Conservation (phyloP, 257 asterid genomes). For the Solanum raphanifolium region DNA sequence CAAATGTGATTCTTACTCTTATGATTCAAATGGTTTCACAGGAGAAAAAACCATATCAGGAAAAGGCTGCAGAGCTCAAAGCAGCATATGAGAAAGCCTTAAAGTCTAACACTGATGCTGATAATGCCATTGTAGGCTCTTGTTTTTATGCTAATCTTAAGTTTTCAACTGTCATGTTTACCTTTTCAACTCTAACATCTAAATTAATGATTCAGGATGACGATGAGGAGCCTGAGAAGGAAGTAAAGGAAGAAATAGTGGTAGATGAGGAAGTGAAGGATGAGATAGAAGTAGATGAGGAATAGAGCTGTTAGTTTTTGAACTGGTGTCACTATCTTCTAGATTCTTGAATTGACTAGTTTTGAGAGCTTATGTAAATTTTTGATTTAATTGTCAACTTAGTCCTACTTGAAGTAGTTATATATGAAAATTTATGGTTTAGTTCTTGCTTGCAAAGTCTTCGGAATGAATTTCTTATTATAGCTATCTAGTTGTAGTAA, state of each 20-base stretch:
- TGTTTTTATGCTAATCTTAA: background rate
- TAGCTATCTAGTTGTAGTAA: background rate
- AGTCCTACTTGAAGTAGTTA: background rate
- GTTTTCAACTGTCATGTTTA: background rate
- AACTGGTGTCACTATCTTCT: background rate
- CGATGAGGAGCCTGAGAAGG: conserved; percentile 4
- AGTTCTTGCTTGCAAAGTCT: background rate
- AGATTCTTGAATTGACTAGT: background rate
- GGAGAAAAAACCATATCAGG: conserved; percentile 57
- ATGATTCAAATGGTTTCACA: background rate
- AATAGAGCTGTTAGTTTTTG: conserved; percentile 6
- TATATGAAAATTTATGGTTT: background rate
- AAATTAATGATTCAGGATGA: conserved; percentile 14
- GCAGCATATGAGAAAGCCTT: conserved; percentile 45
- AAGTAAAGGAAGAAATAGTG: background rate
- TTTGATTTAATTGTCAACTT: background rate
- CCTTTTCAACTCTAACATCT: background rate
- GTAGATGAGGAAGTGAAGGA: conserved; percentile 13
- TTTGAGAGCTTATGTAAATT: conserved; percentile 28
- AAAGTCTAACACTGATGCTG: conserved; percentile 17
- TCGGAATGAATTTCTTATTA: background rate
- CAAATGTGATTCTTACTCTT: background rate
- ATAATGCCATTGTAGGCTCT: conserved; percentile 22
- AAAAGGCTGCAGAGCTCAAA: conserved; percentile 73
- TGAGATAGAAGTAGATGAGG: conserved; percentile 27